These are phyloP conservation scores for Piper betle DNA, from an alignment of 164 flowering plant species.

Conservation along the genomic window DNA sequence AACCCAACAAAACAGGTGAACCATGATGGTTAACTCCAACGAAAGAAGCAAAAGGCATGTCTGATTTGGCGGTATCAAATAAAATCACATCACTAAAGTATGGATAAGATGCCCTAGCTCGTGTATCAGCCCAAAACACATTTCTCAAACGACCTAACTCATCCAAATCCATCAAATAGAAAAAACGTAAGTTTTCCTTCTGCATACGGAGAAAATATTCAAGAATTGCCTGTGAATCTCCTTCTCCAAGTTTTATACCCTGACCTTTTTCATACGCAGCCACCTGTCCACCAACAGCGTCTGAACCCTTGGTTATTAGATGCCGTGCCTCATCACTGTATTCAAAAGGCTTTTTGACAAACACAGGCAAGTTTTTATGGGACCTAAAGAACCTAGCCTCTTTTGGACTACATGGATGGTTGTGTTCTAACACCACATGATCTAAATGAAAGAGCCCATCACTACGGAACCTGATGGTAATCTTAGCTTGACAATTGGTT, in stretches of 20 bases:
- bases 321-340: background rate
- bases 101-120: background rate
- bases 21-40: conserved; percentile 7
- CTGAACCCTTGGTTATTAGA: background rate
- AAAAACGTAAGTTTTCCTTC: background rate
- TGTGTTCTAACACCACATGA: conserved; percentile 2
- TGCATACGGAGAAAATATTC: conserved; percentile 2
- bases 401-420: conserved; percentile 4
- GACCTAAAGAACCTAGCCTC: conserved; percentile 1
- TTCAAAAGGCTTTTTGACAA: conserved; percentile 1
- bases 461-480: background rate
- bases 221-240: background rate
- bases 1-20: conserved; percentile 5
- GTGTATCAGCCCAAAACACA: conserved; percentile 7
- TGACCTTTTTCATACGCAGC: background rate
- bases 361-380: background rate
- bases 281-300: background rate
- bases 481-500: conserved; percentile 4
- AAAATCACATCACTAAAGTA: conserved; percentile 6
- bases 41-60: conserved; percentile 6
- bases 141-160: conserved; percentile 1
- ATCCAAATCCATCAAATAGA: conserved; percentile 4
- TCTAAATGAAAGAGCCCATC: background rate
- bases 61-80: conserved; percentile 6
- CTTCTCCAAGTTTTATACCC: conserved; percentile 2